phyloP scores from a whole-genome alignment of 2,329 filamentous ascomycete species.

The Ascochyta rabiei region DNA sequence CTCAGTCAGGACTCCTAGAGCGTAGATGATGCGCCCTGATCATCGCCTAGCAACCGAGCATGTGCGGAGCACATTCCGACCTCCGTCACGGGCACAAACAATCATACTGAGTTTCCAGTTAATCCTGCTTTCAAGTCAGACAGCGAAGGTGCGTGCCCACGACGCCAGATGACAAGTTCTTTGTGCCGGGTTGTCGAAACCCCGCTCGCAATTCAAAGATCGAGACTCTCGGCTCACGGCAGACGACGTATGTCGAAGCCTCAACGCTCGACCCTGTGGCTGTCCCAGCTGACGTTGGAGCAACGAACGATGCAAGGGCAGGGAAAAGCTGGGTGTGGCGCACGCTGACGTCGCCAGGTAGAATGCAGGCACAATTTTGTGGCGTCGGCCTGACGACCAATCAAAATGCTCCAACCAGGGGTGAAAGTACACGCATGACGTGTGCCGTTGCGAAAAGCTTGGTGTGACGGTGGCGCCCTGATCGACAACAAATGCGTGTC shows the following conservation, averaged over 20 bases:
- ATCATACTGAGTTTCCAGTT: not conserved
- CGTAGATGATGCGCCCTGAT: not conserved
- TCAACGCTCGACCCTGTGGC: constrained; percentile 10
- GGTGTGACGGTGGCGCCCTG: constrained; percentile 11
- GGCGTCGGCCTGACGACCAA: constrained; percentile 11
- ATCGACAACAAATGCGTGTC: constrained; percentile 8
- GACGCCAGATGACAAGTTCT: not conserved
- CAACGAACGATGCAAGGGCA: constrained; percentile 12
- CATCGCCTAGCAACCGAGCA: not conserved
- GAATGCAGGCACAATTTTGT: constrained; percentile 2
- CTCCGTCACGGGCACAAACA: not conserved
- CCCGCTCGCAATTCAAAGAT: constrained; percentile 1
- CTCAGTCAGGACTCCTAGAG: not conserved
- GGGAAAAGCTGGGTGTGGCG: constrained; percentile 3
- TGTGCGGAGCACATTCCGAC: constrained; percentile 11
- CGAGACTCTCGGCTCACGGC: not conserved
- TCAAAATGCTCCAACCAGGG: not conserved
- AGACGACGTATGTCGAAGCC: too few species aligned
- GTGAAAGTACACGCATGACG: constrained; percentile 7
- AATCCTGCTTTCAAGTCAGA: constrained; percentile 8
- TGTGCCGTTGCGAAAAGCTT: constrained; percentile 11
- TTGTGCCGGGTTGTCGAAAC: not conserved
- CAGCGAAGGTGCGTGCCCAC: not conserved
- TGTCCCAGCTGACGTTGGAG: constrained; percentile 8
- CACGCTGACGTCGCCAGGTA: constrained; percentile 7